phyloP scores from a whole-genome alignment of 192 early-diverging fungal species.

The Chytriomyces sp. region DNA sequence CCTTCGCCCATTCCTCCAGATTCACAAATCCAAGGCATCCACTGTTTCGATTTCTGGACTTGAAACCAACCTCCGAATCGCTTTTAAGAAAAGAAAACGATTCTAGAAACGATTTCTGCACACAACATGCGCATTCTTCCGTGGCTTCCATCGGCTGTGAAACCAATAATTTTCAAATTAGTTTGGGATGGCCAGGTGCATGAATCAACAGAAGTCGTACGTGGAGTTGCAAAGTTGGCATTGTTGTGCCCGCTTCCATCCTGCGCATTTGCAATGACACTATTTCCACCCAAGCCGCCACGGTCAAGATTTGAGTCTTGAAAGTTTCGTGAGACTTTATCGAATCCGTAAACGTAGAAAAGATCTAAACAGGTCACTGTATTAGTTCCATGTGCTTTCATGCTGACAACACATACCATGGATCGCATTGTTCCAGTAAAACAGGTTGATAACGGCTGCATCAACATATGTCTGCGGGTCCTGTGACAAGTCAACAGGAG shows the following conservation, averaged over 20 bases:
- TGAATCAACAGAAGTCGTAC: constrained; percentile 23
- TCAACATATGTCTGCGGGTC: constrained; percentile 77
- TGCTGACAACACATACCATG: constrained; percentile 69
- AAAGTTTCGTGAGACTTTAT: constrained; percentile 91
- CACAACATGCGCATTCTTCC: constrained; percentile 90
- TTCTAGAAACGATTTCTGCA: too few relatives aligned
- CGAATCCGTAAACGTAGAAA: constrained; percentile 87
- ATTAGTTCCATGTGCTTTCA: too few relatives aligned
- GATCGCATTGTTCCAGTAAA: constrained; percentile 90
- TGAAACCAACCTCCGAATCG: too few relatives aligned
- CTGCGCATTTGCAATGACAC: constrained; percentile 90
- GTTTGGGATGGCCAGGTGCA: too few relatives aligned
- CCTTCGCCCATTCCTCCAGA: constrained; percentile 94
- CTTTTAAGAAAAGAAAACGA: too few relatives aligned
- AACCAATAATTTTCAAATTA: neutral
- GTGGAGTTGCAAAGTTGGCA: constrained; percentile 96
- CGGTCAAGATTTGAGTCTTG: constrained; percentile 84
- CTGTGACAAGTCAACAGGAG: constrained; percentile 64
- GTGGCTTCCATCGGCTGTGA: constrained; percentile 48
- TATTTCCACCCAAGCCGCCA: constrained; percentile 78
- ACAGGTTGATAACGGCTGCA: constrained; percentile 82
- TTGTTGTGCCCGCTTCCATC: constrained; percentile 90
- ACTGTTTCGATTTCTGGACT: too few relatives aligned
- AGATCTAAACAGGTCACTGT: constrained; percentile 57
- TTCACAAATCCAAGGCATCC: constrained; percentile 87